These are phyloP conservation scores for Castanea sativa DNA, from an alignment of 306 rosid species.

Conservation along the genomic window DNA sequence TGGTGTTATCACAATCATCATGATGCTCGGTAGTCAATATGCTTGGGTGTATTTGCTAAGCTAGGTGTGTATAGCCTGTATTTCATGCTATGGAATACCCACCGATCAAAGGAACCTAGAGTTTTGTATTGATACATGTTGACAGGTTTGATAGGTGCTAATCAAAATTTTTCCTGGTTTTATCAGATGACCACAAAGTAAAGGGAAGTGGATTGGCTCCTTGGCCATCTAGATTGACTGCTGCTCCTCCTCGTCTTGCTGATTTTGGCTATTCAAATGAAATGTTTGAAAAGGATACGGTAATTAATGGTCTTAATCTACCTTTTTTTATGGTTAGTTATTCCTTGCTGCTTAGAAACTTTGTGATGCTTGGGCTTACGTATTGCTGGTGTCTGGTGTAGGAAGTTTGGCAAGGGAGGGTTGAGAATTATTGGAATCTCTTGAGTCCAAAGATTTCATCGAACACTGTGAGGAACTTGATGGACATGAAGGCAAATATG, in stretches of 20 bases:
- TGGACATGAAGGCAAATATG: slow-evolving; percentile 97
- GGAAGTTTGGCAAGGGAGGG: slow-evolving; percentile 83
- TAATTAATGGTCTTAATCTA: slow-evolving; percentile 32
- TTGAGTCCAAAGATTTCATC: slow-evolving; percentile 60
- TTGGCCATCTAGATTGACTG: slow-evolving; percentile 88
- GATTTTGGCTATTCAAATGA: slow-evolving; percentile 89
- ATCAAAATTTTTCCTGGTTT: slow-evolving; percentile 32
- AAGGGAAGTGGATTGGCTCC: slow-evolving; percentile 92
- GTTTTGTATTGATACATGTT: neutral
- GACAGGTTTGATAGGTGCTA: slow-evolving; percentile 3
- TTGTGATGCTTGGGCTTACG: slow-evolving; percentile 4
- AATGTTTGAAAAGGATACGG: slow-evolving; percentile 86
- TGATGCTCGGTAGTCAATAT: neutral
- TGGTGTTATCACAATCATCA: neutral
- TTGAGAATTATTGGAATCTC: slow-evolving; percentile 81
- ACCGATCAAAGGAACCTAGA: neutral
- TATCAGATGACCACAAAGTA: slow-evolving; percentile 64
- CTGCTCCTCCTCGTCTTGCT: slow-evolving; percentile 89
- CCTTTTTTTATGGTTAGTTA: neutral
- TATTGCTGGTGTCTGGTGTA: slow-evolving; percentile 34
- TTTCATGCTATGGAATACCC: slow-evolving; percentile 15
- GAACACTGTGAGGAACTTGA: slow-evolving; percentile 72
- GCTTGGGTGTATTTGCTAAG: neutral
- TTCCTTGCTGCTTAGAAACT: neutral
- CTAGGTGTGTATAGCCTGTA: slow-evolving; percentile 1